These are phyloP conservation scores for Hapsidospora chrysogenum DNA, from an alignment of 495 filamentous ascomycete genomes.

Conservation along the genomic window DNA sequence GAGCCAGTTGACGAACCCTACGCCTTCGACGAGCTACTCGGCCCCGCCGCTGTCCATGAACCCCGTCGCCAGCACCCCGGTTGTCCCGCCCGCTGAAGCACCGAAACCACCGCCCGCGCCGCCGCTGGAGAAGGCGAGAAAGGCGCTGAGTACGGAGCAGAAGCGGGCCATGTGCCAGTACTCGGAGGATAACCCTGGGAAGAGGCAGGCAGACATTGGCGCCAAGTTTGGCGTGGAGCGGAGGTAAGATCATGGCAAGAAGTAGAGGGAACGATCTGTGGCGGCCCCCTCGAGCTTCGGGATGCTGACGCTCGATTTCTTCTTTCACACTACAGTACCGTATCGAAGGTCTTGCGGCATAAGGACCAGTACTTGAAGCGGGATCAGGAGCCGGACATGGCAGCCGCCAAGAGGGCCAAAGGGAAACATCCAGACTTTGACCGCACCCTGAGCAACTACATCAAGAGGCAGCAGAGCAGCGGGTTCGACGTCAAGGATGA, in stretches of 20 bases:
- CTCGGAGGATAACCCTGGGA: conserved; percentile 80
- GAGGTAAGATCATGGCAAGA: conserved; percentile 70
- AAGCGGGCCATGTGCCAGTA: conserved; percentile 89
- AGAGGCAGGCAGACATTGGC: conserved; percentile 98
- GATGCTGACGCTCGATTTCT: conserved; percentile 5
- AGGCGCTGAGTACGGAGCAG: conserved; percentile 86
- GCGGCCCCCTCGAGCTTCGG: conserved; percentile 6
- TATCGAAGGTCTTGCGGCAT: conserved; percentile 91
- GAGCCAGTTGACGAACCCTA: conserved; percentile 48
- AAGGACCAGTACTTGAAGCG: conserved; percentile 79
- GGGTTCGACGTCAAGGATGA: conserved; percentile 65
- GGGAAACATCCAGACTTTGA: conserved; percentile 92
- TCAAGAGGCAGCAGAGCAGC: conserved; percentile 60
- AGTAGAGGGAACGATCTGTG: no score
- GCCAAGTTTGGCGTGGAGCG: conserved; percentile 92
- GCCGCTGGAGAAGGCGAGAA: conserved; percentile 45
- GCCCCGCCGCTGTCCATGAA: conserved; percentile 25
- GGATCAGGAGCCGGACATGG: conserved; percentile 46
- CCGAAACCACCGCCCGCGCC: conserved; percentile 34
- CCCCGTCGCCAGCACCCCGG: conserved; percentile 25
- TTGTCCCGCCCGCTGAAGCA: conserved; percentile 32
- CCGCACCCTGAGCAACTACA: conserved; percentile 81
- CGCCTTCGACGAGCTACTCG: conserved; percentile 14
- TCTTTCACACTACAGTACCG: conserved; percentile 80
- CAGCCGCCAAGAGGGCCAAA: conserved; percentile 77